phyloP scores from a whole-genome alignment of 495 filamentous ascomycete genomes.

The Bathelium albidoporum region DNA sequence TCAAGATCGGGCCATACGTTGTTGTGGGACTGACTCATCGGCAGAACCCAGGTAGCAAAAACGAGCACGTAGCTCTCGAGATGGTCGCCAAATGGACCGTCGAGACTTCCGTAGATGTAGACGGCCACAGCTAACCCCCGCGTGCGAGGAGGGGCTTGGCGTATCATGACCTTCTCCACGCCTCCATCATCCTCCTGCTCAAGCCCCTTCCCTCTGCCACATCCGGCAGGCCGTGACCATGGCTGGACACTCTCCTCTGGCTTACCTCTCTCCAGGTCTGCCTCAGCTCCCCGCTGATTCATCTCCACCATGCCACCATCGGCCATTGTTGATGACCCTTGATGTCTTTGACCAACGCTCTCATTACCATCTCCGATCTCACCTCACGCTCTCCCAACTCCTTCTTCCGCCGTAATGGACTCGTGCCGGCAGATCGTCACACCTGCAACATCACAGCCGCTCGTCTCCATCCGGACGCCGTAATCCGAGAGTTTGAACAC shows the following conservation, averaged over 20 bases:
- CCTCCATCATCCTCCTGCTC: not conserved
- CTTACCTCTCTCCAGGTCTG: too few species aligned
- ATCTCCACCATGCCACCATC: not conserved
- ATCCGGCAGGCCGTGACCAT: not conserved
- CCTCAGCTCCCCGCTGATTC: too few species aligned
- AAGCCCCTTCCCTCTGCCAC: not conserved
- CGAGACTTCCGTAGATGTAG: too few species aligned
- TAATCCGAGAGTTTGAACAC: not conserved
- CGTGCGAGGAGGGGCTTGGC: not conserved
- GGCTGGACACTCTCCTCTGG: too few species aligned
- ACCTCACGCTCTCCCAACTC: not conserved
- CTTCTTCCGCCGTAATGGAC: slow-evolving; percentile 12
- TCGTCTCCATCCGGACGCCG: not conserved
- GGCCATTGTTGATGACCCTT: not conserved
- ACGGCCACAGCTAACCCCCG: too few species aligned
- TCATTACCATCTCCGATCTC: not conserved
- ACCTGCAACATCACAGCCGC: not conserved
- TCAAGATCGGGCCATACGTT: too few species aligned
- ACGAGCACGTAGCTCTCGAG: too few species aligned
- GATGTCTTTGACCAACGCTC: not conserved
- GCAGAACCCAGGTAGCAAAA: too few species aligned
- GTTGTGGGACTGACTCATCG: too few species aligned
- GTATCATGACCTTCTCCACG: slow-evolving; percentile 1
- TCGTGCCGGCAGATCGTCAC: not conserved
- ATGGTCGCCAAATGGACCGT: too few species aligned